Evolutionary conservation across 805 yeast genomes (phyloP), one percentile per base, ranked within the genome.

Genomic region (Teunomyces cretensis): DNA sequence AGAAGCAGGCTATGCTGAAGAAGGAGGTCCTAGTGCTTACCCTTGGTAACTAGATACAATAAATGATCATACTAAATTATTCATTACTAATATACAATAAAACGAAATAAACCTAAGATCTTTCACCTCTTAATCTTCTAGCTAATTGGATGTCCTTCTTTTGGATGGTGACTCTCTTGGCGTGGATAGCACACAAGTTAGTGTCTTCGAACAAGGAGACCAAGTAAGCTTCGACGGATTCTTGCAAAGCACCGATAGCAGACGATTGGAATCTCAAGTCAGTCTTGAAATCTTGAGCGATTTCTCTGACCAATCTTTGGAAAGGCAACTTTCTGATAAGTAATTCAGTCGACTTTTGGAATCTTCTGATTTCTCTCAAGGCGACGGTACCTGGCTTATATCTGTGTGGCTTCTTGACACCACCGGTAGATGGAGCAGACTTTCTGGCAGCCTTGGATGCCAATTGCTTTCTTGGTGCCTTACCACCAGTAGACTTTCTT

Each of bases 91-190:
- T 46, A 46, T 46, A 46, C 49, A 45, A 43, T 40, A 30, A 45
- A 45, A 37, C 46, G 35, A 44, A 43, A 42, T 42, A 43, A 46
- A 50, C 51, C 50, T 82, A 87, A 58, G 92, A 81, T 84, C 94
- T 85, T 79, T 87, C 96, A 74, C 97, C 98, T 78, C 97, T 86
- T 70, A 92, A 83, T 80, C 98, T 87, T 79, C 97, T 87, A 58
- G 98, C 99, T 68, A 92, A 81, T 69, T 91, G 96, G 70, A 92
- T 88, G 74, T 92, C 99, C 78, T 91, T 91, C 88, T 90, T 92
- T 81, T 89, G 96, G 66, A 92, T 89, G 55, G 99, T 92, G 60
- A 92, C 98, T 78, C 99, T 86, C 84, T 94, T 92, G 64, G 98
- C 99, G 75, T 92, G 99, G 59, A 90, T 88, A 55, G 98, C 97